Percentiles rank a stretch among this genome's conserved stretches.
These are phyloP conservation scores for Kazachstania sp. DNA, from an alignment of 1,139 yeast genomes.

Conservation along the genomic window DNA sequence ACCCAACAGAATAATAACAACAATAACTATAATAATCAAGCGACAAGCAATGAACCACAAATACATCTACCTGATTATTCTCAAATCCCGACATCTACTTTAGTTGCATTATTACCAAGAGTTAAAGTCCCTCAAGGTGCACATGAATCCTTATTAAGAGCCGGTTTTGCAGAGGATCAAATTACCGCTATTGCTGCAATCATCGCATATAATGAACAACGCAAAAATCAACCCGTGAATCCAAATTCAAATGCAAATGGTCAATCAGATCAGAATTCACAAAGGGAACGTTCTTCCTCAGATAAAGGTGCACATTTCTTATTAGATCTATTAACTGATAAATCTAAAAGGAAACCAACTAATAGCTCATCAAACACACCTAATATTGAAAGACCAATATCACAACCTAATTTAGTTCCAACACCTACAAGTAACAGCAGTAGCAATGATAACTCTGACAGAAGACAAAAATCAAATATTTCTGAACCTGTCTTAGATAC, in stretches of 20 bases:
- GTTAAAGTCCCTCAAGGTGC: slow-evolving; percentile 71
- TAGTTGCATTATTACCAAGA: slow-evolving; percentile 29
- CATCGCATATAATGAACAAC: slow-evolving; percentile 56
- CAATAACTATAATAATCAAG: slow-evolving; percentile 1
- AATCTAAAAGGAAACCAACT: background rate
- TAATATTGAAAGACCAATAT: background rate
- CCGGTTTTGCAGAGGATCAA: slow-evolving; percentile 59
- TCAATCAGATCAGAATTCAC: background rate
- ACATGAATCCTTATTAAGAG: slow-evolving; percentile 48
- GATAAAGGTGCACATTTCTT: slow-evolving; percentile 7
- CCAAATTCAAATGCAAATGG: background rate
- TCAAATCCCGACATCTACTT: slow-evolving; percentile 25
- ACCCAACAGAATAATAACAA: background rate
- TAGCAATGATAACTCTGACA: background rate
- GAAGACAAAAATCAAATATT: background rate
- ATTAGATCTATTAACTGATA: slow-evolving; percentile 6
- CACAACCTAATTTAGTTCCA: background rate
- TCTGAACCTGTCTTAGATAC: background rate
- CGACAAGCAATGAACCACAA: slow-evolving; percentile 8
- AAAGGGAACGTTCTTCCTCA: background rate
- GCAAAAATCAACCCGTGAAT: background rate
- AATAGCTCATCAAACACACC: background rate
- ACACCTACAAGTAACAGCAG: background rate
- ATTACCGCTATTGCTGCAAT: slow-evolving; percentile 65
- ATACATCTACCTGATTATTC: slow-evolving; percentile 29